Evolutionary conservation across 2,329 filamentous ascomycete genomes (phyloP), one percentile per base, ranked within the genome.

Genomic region (Epicoccum sorghinum): DNA sequence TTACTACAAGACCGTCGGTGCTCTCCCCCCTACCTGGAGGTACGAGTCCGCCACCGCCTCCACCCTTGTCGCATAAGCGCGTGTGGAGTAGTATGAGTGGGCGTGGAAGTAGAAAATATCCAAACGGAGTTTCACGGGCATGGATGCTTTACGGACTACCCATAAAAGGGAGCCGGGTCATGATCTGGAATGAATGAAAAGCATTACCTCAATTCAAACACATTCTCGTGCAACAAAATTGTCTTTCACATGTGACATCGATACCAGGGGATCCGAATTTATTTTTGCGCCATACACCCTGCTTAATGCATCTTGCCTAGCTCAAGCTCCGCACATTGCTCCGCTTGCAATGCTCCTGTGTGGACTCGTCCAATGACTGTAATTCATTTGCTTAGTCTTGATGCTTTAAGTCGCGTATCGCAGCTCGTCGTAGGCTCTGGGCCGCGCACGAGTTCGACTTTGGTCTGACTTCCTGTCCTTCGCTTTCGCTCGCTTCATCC

Each of bases 1-100:
- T 73, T 98, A 98, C 90, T 99, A 98, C 91, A 98, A 97, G 90
- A 93, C 92, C 79, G 93, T 89, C 74, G 85, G 86, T 82, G 86
- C 83, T 68, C 83, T 89, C 57, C 85, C 93, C 75, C 93, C 93
- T 71, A 98, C 91, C 83, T 98, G 93, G 93, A 93, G 91, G 85
- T 98, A 98, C 87, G 93, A 98, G 90, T 91, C 86, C 80, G 91
- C 93, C 79, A 98, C 93, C 72, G 93, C 93, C 82, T 74, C 71
- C 58, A 74, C 71, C 58, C 55, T 74, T 55, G 71, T 71, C 71
- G 68, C 70, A 74, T 73, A 75, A 69, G 74, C 75, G 71, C 73
- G 74, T 73, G 63, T 67, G 56, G 58, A 55, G 59, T 63, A 48
- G 57, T 59, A 47, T 61, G 59, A 59, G 50, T 62, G 54, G 58